Percentiles rank a stretch among this genome's conserved stretches.
These are phyloP conservation scores for Dothistroma septosporum DNA, from an alignment of 2,329 filamentous ascomycete species.

Conservation along the genomic window DNA sequence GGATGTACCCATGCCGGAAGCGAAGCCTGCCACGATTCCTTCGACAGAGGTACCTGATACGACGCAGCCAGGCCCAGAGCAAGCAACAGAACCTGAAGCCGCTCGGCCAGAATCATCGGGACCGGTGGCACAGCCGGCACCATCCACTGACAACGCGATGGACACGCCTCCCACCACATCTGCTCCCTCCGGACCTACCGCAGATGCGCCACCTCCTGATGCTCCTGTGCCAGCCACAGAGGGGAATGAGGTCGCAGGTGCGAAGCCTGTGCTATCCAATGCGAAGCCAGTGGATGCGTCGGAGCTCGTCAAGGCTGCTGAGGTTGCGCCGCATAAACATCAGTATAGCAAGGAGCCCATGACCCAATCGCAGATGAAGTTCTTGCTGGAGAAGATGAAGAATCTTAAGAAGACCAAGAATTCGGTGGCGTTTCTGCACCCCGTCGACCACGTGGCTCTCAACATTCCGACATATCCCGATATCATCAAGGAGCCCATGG, in stretches of 20 bases:
- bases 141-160: neutral
- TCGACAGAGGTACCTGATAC: neutral
- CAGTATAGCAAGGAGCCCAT: slow-evolving; percentile 46
- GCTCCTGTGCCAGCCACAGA: neutral
- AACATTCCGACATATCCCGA: slow-evolving; percentile 69
- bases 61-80: neutral
- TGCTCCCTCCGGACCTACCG: neutral
- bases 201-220: neutral
- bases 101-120: neutral
- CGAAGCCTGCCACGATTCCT: neutral
- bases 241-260: neutral
- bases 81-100: neutral
- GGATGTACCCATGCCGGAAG: slow-evolving; percentile 12
- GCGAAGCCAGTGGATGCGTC: slow-evolving; percentile 12
- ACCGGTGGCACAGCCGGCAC: neutral
- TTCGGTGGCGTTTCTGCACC: slow-evolving; percentile 68
- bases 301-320: slow-evolving; percentile 7
- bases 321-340: slow-evolving; percentile 19
- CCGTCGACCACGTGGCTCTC: slow-evolving; percentile 73
- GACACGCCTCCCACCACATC: neutral
- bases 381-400: slow-evolving; percentile 62
- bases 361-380: slow-evolving; percentile 57
- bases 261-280: neutral
- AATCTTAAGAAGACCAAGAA: slow-evolving; percentile 83
- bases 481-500: slow-evolving; percentile 74